Evolutionary conservation across 108 stramenopile genomes (phyloP), one percentile per base, ranked within the genome.

Genomic region (Cyclostephanos tholiformis): DNA sequence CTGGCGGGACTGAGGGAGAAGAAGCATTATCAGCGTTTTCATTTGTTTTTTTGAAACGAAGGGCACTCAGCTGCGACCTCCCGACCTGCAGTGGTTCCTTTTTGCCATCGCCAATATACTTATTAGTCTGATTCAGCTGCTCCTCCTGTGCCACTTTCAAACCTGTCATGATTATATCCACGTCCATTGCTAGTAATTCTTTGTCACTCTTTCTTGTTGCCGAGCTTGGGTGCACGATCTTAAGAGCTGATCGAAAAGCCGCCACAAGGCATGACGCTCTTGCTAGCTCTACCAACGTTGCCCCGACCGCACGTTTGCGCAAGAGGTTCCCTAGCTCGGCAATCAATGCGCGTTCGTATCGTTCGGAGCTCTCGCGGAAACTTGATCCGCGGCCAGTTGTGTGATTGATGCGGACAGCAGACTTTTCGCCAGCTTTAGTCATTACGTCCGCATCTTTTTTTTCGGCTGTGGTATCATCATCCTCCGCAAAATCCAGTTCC

Each of bases 101-200:
- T 51, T 70, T 81, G 51, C 91, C 92, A 29, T 88, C 92, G n/a
- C 63, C 64, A 0, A 91, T 87, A 71, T 93, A 86, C 27, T 86
- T 84, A 10, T 77, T 58, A 12, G 95, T 92, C 11, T 88, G 91
- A 71, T 87, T 88, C 53, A 95, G 82, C 65, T 93, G 92, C 76
- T 95, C 95, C 43, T 95, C 95, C 67, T 95, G 92, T 10, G 95
- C 89, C 4, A 95, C 87, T 65, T 95, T 95, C 30, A 93, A 60
- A 17, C 88, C 89, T 11, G 87, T 93, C 85, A 93, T 89, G 35
- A 93, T 79, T 56, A 95, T 93, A 68, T 95, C 91, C 9, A 89
- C 88, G 73, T 93, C 95, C 90, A 95, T 89, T 26, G 95, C 90
- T 27, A 95, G 60, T 11, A 91, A 50, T 53, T 93, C 92, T 61